These are phyloP conservation scores for Ceratobasidium theobromae DNA, from an alignment of 1,284 basidiomycete genomes.

Conservation along the genomic window DNA sequence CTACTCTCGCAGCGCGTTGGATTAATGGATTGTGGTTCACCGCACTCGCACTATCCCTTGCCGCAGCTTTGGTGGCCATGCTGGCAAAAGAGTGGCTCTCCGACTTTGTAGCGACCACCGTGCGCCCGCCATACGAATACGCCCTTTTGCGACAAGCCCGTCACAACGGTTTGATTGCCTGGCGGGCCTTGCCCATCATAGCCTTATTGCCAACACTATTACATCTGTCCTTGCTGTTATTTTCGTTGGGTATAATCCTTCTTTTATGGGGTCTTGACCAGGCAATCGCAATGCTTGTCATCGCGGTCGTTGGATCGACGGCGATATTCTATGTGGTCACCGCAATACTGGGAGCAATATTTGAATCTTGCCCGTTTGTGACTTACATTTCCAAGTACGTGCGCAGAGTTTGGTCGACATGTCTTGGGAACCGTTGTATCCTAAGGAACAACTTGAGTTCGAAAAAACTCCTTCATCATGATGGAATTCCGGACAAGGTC, in stretches of 20 bases:
- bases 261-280: slow-evolving; percentile 10
- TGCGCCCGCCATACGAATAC: not conserved
- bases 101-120: not conserved
- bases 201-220: slow-evolving; percentile 14
- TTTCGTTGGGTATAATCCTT: not conserved
- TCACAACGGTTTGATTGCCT: not conserved
- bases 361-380: not conserved
- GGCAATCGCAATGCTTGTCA: not conserved
- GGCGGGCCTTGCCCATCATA: slow-evolving; percentile 6
- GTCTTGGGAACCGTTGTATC: not conserved
- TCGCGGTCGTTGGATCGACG: not conserved
- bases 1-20: not conserved
- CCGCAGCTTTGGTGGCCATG: slow-evolving; percentile 17
- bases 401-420: not conserved
- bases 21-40: slow-evolving; percentile 29
- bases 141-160: not conserved
- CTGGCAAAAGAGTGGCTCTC: slow-evolving; percentile 29
- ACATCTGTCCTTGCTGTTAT: slow-evolving; percentile 20
- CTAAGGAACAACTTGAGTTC: not conserved
- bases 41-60: slow-evolving; percentile 22
- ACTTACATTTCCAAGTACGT: slow-evolving; percentile 8
- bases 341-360: not conserved
- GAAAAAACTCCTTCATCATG: not conserved
- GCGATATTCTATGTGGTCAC: not conserved
- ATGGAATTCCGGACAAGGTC: not conserved